These are phyloP conservation scores for Aschersonia sp. DNA, from an alignment of 2,329 filamentous ascomycete genomes.

Conservation along the genomic window DNA sequence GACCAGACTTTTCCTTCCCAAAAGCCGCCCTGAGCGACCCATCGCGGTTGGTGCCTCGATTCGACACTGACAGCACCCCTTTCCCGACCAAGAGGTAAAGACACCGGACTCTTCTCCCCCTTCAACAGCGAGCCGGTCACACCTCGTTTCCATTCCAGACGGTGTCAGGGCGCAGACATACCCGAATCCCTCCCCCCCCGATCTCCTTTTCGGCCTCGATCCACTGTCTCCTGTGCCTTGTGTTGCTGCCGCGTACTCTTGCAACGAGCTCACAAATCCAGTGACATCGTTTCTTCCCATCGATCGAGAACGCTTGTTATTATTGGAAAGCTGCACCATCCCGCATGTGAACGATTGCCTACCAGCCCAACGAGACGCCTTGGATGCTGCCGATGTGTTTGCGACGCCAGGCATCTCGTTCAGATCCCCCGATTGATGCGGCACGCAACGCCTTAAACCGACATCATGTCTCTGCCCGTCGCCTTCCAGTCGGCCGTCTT, in stretches of 20 bases:
- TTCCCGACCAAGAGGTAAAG: not conserved
- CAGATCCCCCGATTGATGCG: slow-evolving; percentile 1
- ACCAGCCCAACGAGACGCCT: no score
- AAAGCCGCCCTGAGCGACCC: no score
- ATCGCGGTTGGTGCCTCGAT: not conserved
- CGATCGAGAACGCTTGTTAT: no score
- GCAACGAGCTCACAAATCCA: not conserved
- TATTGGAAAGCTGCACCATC: no score
- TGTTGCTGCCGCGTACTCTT: not conserved
- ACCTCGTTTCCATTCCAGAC: not conserved
- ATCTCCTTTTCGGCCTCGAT: not conserved
- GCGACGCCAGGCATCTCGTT: not conserved
- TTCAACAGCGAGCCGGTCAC: not conserved
- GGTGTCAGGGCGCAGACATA: not conserved
- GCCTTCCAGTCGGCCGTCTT: slow-evolving; percentile 64
- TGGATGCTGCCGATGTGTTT: no score
- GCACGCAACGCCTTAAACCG: slow-evolving; percentile 1
- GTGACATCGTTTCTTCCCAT: not conserved
- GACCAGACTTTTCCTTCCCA: no score
- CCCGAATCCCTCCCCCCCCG: not conserved
- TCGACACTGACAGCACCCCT: not conserved
- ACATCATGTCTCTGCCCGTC: slow-evolving; percentile 31
- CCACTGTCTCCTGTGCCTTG: not conserved
- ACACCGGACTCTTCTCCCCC: not conserved
- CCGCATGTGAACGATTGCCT: no score